Evolutionary conservation across 192 early-diverging fungal genomes (phyloP), one percentile per base, ranked within the genome.

Genomic region (Tieghemiomyces parasiticus): DNA sequence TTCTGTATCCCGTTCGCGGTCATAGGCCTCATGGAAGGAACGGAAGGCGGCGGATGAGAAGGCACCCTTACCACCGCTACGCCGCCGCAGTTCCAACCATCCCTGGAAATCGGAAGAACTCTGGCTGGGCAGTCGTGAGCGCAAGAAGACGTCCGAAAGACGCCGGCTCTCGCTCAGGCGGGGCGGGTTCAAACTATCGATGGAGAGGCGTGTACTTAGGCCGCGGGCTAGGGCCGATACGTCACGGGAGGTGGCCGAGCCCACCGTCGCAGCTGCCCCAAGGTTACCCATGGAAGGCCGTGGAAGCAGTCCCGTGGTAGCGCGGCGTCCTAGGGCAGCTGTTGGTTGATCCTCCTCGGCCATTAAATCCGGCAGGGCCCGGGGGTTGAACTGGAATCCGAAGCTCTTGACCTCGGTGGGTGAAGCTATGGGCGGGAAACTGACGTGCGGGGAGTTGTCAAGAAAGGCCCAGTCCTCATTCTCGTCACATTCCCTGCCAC

Each of bases 41-140:
- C 32, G 54, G 32, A 56, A 56, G 1, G 32, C 30, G 34, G 54
- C 54, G 1, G 54, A 56, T 20, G 54, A 56, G 32, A 56, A 56
- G 4, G 54, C 34, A 14, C 54, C 54, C 2, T 29, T 20, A 9
- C 54, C 54, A 30, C 54, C 54, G 34, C 54, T 56, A 24, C 54
- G 54, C 10, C 54, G 54, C 13, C 54, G 54, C 24, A 33, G 29
- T 31, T 29, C 54, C 12, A 56, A 31, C 54, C 54, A 56, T 10
- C 2, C 16, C 34, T 56, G 54, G 24, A 56, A 56, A 24, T 56
- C 54, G 3, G 19, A 8, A 1, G 50, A 52, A 25, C 26, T 52
- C 14, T 52, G 20, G 50, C 30, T 52, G 50, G 50, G 50, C 30
- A 52, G 8, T 30, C 2, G 2, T 24, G 50, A 14, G 22, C 50